phyloP scores from a whole-genome alignment of 345 rosid species.

The Zanthoxylum bungeanum region DNA sequence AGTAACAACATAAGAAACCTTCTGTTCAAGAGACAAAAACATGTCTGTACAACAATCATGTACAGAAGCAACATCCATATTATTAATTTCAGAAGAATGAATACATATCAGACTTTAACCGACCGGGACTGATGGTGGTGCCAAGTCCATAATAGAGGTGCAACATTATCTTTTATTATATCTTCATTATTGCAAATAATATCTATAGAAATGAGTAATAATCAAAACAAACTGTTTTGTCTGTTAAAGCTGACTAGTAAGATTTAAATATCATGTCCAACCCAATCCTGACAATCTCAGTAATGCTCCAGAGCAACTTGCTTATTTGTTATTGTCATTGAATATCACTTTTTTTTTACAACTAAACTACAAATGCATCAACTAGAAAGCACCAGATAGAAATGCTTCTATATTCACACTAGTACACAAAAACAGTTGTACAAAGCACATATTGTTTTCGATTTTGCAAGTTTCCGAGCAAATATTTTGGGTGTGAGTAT shows the following conservation, averaged over 20 bases:
- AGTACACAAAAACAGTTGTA: no score
- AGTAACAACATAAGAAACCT: not conserved
- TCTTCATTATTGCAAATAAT: no score
- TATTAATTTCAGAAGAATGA: not conserved
- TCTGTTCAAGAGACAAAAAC: not conserved
- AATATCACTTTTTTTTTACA: not conserved
- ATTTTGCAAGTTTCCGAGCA: no score
- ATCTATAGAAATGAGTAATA: no score
- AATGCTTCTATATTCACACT: no score
- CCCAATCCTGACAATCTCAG: not conserved
- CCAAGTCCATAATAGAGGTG: no score
- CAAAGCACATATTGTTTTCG: no score
- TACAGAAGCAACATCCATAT: not conserved
- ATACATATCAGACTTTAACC: not conserved
- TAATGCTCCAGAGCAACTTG: slow-evolving; percentile 6
- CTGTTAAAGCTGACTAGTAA: not conserved
- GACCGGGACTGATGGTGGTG: no score
- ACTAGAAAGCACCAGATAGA: no score
- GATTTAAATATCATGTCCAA: not conserved
- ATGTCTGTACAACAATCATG: not conserved
- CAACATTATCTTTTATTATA: no score
- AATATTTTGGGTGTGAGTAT: no score
- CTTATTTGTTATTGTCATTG: not conserved
- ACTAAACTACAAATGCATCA: no score
- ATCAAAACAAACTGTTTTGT: not conserved